Evolutionary conservation across 2,329 filamentous ascomycete genomes (phyloP).

Genomic region (Talaromyces islandicus): DNA sequence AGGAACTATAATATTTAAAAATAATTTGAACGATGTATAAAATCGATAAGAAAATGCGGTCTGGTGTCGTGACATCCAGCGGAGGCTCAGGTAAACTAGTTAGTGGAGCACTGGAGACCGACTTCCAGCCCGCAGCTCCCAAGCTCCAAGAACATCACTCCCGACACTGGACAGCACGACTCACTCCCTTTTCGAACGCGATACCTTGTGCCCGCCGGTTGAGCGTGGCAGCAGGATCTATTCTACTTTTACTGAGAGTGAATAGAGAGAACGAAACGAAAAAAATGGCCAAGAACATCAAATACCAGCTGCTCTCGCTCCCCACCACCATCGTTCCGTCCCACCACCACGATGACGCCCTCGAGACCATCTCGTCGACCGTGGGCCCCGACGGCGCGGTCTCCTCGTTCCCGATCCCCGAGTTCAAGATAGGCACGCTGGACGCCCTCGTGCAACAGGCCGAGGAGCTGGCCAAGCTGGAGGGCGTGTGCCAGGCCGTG

Average conservation of each 20-base stretch:
- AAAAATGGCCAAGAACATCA: slow-evolving; percentile 44
- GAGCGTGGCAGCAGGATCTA: slow-evolving; percentile 17
- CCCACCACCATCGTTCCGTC: slow-evolving; percentile 81
- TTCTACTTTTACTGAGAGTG: not conserved
- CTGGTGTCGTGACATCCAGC: not conserved
- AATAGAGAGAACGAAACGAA: not conserved
- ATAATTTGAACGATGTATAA: not conserved
- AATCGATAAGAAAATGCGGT: too few species aligned
- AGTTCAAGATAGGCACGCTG: slow-evolving; percentile 96
- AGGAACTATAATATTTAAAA: too few species aligned
- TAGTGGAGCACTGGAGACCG: not conserved
- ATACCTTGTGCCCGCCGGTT: slow-evolving; percentile 17
- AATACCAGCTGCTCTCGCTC: slow-evolving; percentile 84
- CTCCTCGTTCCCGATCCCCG: slow-evolving; percentile 73
- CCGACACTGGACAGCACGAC: not conserved
- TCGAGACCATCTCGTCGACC: slow-evolving; percentile 67
- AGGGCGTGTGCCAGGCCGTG: slow-evolving; percentile 69
- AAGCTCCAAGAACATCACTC: slow-evolving; percentile 5
- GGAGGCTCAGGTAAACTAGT: too few species aligned
- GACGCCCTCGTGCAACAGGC: slow-evolving; percentile 94
- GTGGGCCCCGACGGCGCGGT: slow-evolving; percentile 70
- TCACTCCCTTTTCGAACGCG: not conserved
- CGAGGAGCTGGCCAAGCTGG: slow-evolving; percentile 87
- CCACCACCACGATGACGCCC: slow-evolving; percentile 71
- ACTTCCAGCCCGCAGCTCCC: slow-evolving; percentile 2